Percentiles rank a stretch among this genome's conserved stretches.
Conservation (phyloP, 2,329 filamentous ascomycete species). For the Aspergillus sp. region DNA sequence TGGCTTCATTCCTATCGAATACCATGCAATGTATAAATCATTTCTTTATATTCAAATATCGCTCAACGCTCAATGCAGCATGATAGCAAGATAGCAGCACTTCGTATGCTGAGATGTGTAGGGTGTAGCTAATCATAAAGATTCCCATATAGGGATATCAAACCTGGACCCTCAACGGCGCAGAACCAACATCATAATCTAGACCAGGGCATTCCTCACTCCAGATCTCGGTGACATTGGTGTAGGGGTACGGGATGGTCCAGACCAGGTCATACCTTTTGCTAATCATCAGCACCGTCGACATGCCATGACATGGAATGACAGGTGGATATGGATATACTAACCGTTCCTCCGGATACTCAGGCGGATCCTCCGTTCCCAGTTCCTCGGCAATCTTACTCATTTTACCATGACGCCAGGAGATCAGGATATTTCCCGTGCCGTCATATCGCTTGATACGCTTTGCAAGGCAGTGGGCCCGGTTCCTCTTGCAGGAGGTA, state of each 20-base stretch:
- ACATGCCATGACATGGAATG: background rate
- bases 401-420: slow-evolving; percentile 23
- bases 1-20: no score
- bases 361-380: slow-evolving; percentile 12
- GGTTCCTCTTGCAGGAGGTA: slow-evolving; percentile 17
- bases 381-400: slow-evolving; percentile 13
- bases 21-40: no score
- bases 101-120: no score
- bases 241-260: slow-evolving; percentile 22
- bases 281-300: background rate
- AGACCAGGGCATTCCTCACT: slow-evolving; percentile 21
- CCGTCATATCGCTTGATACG: slow-evolving; percentile 14
- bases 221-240: slow-evolving; percentile 16
- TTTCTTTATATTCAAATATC: no score
- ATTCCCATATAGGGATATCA: slow-evolving; percentile 4
- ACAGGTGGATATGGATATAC: background rate
- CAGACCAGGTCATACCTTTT: slow-evolving; percentile 23
- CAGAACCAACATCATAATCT: slow-evolving; percentile 7
- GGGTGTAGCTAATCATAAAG: no score
- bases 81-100: no score
- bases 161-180: slow-evolving; percentile 12
- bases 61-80: no score
- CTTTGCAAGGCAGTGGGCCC: slow-evolving; percentile 15
- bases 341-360: slow-evolving; percentile 21
- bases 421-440: slow-evolving; percentile 21